phyloP scores from a whole-genome alignment of 176 grass and related monocot genomes.

The Triticum timopheevii region DNA sequence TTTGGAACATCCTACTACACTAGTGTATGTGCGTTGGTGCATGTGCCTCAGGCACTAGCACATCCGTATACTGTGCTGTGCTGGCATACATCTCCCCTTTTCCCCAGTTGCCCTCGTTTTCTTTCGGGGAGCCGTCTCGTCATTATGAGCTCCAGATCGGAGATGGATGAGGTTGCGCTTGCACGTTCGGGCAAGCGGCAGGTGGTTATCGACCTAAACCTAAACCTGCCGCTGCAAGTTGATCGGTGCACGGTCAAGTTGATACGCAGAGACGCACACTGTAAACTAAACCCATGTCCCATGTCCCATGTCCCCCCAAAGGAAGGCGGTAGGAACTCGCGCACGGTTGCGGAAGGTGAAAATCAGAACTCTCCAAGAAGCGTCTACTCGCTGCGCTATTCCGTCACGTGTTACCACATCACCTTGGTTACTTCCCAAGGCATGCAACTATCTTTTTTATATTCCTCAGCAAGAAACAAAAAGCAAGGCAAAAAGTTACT shows the following conservation, averaged over 20 bases:
- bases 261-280: neutral
- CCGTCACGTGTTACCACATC: slow-evolving; percentile 40
- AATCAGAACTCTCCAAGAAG: slow-evolving; percentile 12
- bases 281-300: neutral
- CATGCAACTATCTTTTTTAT: neutral
- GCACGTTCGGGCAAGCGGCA: neutral
- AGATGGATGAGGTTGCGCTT: neutral
- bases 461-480: slow-evolving; percentile 13
- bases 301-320: neutral
- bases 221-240: neutral
- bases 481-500: neutral
- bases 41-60: neutral
- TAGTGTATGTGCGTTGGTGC: neutral
- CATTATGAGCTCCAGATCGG: neutral
- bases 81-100: slow-evolving; percentile 19
- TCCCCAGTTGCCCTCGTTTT: neutral
- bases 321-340: slow-evolving; percentile 13
- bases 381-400: neutral
- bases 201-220: neutral
- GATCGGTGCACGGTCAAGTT: neutral
- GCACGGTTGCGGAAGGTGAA: neutral
- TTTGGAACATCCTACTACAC: neutral
- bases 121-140: neutral
- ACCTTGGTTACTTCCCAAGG: slow-evolving; percentile 8
- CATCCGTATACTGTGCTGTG: neutral